A percentile compares a stretch with the other conserved stretches of the same genome.
Evolutionary conservation across 2,329 filamentous ascomycete genomes (phyloP).

Genomic region (Verruconis gallopava): DNA sequence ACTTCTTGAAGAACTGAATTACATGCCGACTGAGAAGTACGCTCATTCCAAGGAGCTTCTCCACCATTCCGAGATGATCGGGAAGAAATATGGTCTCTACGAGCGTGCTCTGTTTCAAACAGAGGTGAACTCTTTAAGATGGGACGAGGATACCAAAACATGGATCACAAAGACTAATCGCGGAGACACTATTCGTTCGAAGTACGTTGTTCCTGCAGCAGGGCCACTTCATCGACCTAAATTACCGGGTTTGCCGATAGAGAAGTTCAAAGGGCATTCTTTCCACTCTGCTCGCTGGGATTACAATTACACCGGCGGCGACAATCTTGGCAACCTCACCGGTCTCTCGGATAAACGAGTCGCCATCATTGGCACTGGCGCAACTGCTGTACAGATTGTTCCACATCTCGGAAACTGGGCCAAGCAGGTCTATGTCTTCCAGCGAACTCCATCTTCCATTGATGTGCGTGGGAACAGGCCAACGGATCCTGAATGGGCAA

Average conservation of each 20-base stretch:
- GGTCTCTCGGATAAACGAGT: slow-evolving; percentile 28
- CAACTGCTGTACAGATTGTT: slow-evolving; percentile 27
- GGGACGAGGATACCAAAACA: slow-evolving; percentile 29
- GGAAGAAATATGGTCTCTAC: slow-evolving; percentile 31
- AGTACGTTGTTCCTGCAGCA: slow-evolving; percentile 28
- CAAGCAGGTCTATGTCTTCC: slow-evolving; percentile 26
- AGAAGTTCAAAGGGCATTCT: slow-evolving; percentile 25
- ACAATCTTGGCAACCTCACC: slow-evolving; percentile 13
- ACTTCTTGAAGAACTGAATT: slow-evolving; percentile 44
- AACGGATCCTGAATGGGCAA: slow-evolving; percentile 12
- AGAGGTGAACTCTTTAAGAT: slow-evolving; percentile 27
- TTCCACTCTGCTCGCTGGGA: slow-evolving; percentile 32
- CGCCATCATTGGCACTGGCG: slow-evolving; percentile 30
- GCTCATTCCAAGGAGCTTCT: slow-evolving; percentile 33
- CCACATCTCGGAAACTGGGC: slow-evolving; percentile 24
- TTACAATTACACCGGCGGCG: slow-evolving; percentile 27
- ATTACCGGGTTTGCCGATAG: slow-evolving; percentile 29
- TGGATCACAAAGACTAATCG: slow-evolving; percentile 21
- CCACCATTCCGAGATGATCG: slow-evolving; percentile 32
- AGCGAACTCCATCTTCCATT: slow-evolving; percentile 26
- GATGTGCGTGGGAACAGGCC: slow-evolving; percentile 19
- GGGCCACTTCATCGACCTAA: slow-evolving; percentile 32
- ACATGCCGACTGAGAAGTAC: slow-evolving; percentile 42
- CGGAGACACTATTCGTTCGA: slow-evolving; percentile 19
- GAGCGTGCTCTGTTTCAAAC: slow-evolving; percentile 35